Evolutionary conservation across 257 asterid species (phyloP).

Genomic region (Solanum dulcamara): DNA sequence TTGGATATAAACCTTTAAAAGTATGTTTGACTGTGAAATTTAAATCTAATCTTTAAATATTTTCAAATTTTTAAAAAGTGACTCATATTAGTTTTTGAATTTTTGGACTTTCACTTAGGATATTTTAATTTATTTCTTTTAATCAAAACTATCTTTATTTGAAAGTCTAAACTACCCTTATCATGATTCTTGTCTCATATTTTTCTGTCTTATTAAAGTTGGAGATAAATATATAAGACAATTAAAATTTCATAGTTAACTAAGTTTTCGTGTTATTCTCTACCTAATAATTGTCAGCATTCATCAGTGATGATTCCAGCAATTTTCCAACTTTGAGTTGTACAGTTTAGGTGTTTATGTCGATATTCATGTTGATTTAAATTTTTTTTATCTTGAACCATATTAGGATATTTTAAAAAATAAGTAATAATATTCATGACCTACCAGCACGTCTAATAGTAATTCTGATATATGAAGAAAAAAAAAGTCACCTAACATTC

Average conservation of each 20-base stretch:
- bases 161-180: too few relatives aligned
- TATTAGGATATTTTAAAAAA: background rate
- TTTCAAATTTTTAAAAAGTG: too few relatives aligned
- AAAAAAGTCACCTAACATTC: background rate
- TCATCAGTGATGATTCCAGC: too few relatives aligned
- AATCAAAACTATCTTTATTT: too few relatives aligned
- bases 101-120: too few relatives aligned
- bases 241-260: too few relatives aligned
- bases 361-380: background rate
- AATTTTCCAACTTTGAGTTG: background rate
- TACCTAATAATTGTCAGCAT: background rate
- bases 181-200: background rate
- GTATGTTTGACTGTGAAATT: too few relatives aligned
- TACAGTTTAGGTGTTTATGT: background rate
- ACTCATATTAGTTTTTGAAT: too few relatives aligned
- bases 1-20: too few relatives aligned
- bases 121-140: too few relatives aligned
- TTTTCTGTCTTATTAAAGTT: too few relatives aligned
- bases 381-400: background rate
- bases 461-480: background rate
- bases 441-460: background rate
- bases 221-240: fast-evolving
- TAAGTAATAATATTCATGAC: background rate
- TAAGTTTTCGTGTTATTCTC: background rate
- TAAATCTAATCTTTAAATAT: too few relatives aligned